Evolutionary conservation across 1,284 basidiomycete genomes (phyloP), one percentile per base, ranked within the genome.

Genomic region (Takashimella tepidaria): DNA sequence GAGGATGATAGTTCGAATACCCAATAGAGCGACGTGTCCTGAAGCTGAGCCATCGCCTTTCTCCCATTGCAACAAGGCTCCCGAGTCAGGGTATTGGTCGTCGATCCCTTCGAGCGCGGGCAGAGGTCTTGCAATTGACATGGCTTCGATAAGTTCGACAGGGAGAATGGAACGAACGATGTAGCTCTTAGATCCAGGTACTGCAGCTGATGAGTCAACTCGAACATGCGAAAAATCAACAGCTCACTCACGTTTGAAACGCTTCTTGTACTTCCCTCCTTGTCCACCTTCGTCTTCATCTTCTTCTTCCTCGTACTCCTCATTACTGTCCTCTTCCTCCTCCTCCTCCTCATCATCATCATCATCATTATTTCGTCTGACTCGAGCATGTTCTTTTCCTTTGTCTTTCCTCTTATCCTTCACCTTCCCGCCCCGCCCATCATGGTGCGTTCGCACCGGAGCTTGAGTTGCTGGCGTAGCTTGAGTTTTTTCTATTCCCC

Each of bases 1-100:
- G 37, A 76, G 56, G 45, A 76, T 68, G n/a, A 75, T 59, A 24
- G 68, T 72, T 5, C 73, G 57, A 25, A 76, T 61, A 1, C 75
- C 75, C 24, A 75, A 48, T 37, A 73, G 42, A 4, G 59, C 72
- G 8, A 73, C 56, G 48, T 64, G 64, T 2, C 67, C 69, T 0
- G 61, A 45, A 2, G 50, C 51, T 5, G 63, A 63, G 1, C 66
- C 69, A 57, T 75, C 75, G 1, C 62, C 67, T 54, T 71, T 73
- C 40, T 73, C 69, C 68, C 68, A 72, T 20, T 59, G 59, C 12
- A 75, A 31, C 37, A 76, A 53, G 13, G 73, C 70, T 13, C 75
- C 75, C 6, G 62, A 68, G 49, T 75, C 73, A 5, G 49, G 46
- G 8, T 60, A 53, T 19, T 61, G 51, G 13, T 53, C 49, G 11